Evolutionary conservation across 2,329 filamentous ascomycete genomes (phyloP).

Genomic region (Zarea fungicola): DNA sequence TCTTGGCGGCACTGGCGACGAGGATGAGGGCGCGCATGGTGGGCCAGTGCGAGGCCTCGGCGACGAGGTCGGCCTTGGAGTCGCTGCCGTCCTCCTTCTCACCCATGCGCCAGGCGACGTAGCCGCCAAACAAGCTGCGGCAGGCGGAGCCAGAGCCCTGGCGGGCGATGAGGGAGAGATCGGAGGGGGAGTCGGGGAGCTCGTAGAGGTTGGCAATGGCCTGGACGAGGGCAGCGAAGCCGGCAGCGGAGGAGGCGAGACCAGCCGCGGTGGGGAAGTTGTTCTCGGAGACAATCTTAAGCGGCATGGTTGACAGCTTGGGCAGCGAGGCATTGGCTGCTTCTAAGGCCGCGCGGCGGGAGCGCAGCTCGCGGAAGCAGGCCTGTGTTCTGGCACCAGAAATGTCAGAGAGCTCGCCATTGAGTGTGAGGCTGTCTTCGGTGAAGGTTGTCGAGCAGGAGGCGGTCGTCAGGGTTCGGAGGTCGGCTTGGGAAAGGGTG

Average conservation of each 20-base stretch:
- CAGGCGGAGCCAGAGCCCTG: conserved; percentile 95
- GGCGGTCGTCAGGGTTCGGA: conserved; percentile 93
- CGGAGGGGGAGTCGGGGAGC: conserved; percentile 72
- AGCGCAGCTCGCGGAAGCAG: conserved; percentile 81
- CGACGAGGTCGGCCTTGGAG: conserved; percentile 82
- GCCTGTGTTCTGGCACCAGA: conserved; percentile 87
- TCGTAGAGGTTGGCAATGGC: conserved; percentile 90
- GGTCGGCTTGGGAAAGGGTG: conserved; percentile 87
- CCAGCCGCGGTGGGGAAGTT: conserved; percentile 98
- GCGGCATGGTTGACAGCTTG: conserved; percentile 68
- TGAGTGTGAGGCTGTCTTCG: conserved; percentile 72
- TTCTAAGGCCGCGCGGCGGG: conserved; percentile 73
- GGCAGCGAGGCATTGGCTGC: conserved; percentile 66
- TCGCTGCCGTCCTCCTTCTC: conserved; percentile 72
- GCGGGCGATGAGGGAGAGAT: conserved; percentile 82
- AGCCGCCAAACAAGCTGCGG: conserved; percentile 87
- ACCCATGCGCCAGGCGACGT: conserved; percentile 91
- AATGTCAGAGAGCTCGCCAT: conserved; percentile 77
- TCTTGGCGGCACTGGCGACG: conserved; percentile 89
- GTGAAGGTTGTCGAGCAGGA: conserved; percentile 74
- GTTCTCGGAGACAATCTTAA: conserved; percentile 91
- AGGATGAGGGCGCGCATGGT: conserved; percentile 89
- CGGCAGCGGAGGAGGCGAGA: conserved; percentile 67
- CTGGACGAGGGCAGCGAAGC: conserved; percentile 67
- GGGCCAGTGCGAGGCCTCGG: conserved; percentile 87